Percentiles rank a stretch among this genome's conserved stretches.
These are phyloP conservation scores for Anaeromyces robustus DNA, from an alignment of 192 early-diverging fungal genomes.

Conservation along the genomic window DNA sequence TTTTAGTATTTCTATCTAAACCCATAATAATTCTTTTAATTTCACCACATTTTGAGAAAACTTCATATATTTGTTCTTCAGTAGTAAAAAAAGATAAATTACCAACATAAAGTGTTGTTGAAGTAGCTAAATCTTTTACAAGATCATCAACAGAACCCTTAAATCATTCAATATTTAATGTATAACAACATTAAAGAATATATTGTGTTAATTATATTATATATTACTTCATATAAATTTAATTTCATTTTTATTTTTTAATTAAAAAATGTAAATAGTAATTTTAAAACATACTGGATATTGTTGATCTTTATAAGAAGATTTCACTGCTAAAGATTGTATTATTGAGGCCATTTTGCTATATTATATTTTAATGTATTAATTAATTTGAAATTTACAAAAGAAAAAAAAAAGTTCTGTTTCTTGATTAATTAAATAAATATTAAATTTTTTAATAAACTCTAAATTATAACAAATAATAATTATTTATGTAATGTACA, in stretches of 20 bases:
- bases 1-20: constrained; percentile 76
- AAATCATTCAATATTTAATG: background rate
- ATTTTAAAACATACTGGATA: constrained; percentile 33
- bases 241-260: too few species aligned
- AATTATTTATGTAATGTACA: too few species aligned
- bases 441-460: too few species aligned
- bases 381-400: too few species aligned
- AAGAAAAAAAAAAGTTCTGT: too few species aligned
- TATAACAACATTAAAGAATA: too few species aligned
- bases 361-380: too few species aligned
- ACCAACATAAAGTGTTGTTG: constrained; percentile 86
- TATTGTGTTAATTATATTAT: too few species aligned
- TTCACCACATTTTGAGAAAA: constrained; percentile 92
- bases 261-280: background rate
- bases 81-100: constrained; percentile 96
- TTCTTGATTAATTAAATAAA: too few species aligned
- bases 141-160: constrained; percentile 28
- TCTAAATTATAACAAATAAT: too few species aligned
- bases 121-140: constrained; percentile 13
- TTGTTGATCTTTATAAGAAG: constrained; percentile 69
- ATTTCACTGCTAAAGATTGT: constrained; percentile 56
- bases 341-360: constrained; percentile 49
- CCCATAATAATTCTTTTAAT: constrained; percentile 99
- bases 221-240: too few species aligned
- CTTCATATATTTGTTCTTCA: constrained; percentile 92